Conservation (phyloP, 192 early-diverging fungal species). For the Chytriomyces sp. region DNA sequence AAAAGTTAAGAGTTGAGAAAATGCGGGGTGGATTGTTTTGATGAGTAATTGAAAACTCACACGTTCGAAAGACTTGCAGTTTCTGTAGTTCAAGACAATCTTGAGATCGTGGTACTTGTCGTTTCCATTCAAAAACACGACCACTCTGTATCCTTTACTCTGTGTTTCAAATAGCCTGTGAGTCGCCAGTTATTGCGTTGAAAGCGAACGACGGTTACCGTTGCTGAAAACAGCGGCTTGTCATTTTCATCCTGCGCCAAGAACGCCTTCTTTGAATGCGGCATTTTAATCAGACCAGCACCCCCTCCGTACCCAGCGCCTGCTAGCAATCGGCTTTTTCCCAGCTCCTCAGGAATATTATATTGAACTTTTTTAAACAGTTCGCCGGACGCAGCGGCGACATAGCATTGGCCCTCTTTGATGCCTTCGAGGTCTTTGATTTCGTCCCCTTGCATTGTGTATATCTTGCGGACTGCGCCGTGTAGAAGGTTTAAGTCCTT, state of each 20-base stretch:
- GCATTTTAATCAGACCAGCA: constrained; percentile 16
- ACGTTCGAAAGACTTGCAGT: constrained; percentile 60
- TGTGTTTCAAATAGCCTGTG: neutral
- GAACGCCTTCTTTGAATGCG: constrained; percentile 3
- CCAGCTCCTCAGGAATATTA: constrained; percentile 29
- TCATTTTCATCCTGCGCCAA: constrained; percentile 28
- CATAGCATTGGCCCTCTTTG: constrained; percentile 47
- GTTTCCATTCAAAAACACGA: constrained; percentile 55
- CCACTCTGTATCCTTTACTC: constrained; percentile 59
- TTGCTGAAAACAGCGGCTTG: constrained; percentile 44
- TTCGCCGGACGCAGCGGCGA: constrained; percentile 50
- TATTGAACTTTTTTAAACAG: constrained; percentile 50
- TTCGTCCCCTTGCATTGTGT: constrained; percentile 48
- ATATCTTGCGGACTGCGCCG: constrained; percentile 54
- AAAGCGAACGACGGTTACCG: constrained; percentile 29
- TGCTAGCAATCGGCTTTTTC: constrained; percentile 15
- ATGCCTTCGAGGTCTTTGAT: constrained; percentile 46
- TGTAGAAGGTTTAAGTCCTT: constrained; percentile 47
- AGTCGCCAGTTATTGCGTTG: too few species aligned
- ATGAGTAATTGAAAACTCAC: constrained; percentile 18
- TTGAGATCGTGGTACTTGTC: constrained; percentile 37
- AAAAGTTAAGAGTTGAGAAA: constrained; percentile 5
- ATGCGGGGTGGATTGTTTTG: neutral
- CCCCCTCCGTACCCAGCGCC: constrained; percentile 13
- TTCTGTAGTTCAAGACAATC: constrained; percentile 57